Percentiles rank a stretch among this genome's conserved stretches.
Evolutionary conservation across 345 rosid species (phyloP).

Genomic region (Eucalyptus caleyi): DNA sequence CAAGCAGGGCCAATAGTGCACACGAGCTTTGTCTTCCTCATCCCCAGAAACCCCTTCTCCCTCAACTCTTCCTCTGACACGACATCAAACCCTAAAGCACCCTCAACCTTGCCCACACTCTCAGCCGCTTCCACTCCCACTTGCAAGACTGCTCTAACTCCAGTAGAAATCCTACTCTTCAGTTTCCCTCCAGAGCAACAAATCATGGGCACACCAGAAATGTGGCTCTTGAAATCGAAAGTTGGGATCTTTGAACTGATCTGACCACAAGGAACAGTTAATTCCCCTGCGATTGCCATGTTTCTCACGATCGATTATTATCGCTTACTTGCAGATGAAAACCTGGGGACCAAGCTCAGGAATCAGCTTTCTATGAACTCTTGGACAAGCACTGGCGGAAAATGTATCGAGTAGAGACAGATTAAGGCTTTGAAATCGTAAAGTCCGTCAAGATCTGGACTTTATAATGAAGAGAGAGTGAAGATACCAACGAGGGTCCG

Average conservation of each 20-base stretch:
- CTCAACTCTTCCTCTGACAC: constrained; percentile 42
- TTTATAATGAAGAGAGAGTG: neutral
- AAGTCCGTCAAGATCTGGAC: constrained; percentile 9
- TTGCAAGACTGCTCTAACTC: constrained; percentile 16
- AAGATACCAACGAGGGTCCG: neutral
- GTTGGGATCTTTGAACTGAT: neutral
- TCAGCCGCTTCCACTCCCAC: constrained; percentile 2
- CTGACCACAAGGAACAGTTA: neutral
- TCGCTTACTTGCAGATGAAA: neutral
- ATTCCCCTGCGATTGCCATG: constrained; percentile 31
- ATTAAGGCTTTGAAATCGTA: neutral
- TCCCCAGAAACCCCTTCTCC: constrained; percentile 52
- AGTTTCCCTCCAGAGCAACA: constrained; percentile 4
- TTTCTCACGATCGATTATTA: neutral
- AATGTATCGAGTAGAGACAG: neutral
- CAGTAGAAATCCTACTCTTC: neutral
- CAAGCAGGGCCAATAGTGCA: constrained; percentile 71
- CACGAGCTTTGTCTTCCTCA: constrained; percentile 70
- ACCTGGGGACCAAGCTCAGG: neutral
- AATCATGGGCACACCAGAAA: neutral
- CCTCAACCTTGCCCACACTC: neutral
- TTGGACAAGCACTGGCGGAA: neutral
- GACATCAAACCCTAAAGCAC: constrained; percentile 24
- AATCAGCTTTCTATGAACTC: neutral
- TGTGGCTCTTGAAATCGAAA: constrained; percentile 2